Conservation (phyloP, 83 land plant species). For the Thuja plicata region DNA sequence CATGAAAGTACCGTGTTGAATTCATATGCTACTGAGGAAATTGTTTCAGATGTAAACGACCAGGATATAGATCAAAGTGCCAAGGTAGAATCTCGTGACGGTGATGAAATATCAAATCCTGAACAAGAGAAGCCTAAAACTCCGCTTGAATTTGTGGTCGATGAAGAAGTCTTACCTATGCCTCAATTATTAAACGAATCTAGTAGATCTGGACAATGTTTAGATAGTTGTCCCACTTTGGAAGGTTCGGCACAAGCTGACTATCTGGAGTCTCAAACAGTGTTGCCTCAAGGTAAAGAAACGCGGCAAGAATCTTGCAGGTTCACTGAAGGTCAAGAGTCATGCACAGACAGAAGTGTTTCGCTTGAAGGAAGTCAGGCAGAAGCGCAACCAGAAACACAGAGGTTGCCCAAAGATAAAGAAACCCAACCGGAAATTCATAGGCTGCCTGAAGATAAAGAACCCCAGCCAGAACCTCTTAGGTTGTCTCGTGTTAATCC, state of each 20-base stretch:
- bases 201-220: background rate
- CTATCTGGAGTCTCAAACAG: background rate
- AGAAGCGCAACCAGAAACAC: background rate
- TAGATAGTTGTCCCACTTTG: background rate
- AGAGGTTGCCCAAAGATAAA: background rate
- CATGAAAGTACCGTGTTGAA: background rate
- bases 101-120: background rate
- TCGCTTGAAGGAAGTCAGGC: background rate
- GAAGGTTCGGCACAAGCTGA: slow-evolving; percentile 10
- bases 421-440: background rate
- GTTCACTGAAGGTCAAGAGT: background rate
- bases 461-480: background rate
- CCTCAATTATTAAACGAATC: background rate
- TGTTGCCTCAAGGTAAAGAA: background rate
- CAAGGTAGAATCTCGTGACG: background rate
- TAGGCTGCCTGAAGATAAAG: background rate
- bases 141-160: no score
- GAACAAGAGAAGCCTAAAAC: background rate
- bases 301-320: background rate
- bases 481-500: slow-evolving; percentile 13
- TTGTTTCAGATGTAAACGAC: background rate
- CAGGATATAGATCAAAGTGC: background rate
- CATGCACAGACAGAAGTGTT: background rate
- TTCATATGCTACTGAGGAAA: background rate
- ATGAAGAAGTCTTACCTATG: background rate